Conservation (phyloP, 2,329 filamentous ascomycete genomes). For the Zymoseptoria ardabiliae region DNA sequence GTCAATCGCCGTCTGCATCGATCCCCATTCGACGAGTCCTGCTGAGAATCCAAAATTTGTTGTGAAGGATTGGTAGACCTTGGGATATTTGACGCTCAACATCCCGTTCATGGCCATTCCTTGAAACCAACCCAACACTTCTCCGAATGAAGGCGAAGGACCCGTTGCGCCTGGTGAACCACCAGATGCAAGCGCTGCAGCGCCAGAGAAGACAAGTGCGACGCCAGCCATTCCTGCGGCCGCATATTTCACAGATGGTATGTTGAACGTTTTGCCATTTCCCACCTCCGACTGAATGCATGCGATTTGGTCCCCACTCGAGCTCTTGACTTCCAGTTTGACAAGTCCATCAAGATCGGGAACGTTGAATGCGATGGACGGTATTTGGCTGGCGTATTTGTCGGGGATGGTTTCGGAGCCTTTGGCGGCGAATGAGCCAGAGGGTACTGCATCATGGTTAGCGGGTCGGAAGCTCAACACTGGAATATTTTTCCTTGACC, state of each 20-base stretch:
- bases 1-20: slow-evolving; percentile 76
- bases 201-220: slow-evolving; percentile 67
- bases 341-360: slow-evolving; percentile 86
- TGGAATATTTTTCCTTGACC: slow-evolving; percentile 23
- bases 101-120: slow-evolving; percentile 93
- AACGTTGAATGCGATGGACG: slow-evolving; percentile 79
- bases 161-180: slow-evolving; percentile 53
- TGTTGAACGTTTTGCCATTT: slow-evolving; percentile 76
- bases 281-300: slow-evolving; percentile 75
- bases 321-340: slow-evolving; percentile 64
- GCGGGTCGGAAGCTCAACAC: background rate
- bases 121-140: slow-evolving; percentile 86
- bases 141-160: slow-evolving; percentile 74
- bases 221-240: slow-evolving; percentile 80
- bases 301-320: slow-evolving; percentile 59
- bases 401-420: slow-evolving; percentile 66
- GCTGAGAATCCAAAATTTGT: slow-evolving; percentile 93
- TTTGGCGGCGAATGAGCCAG: slow-evolving; percentile 63
- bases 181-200: slow-evolving; percentile 55
- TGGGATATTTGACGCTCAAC: slow-evolving; percentile 82
- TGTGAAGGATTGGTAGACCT: slow-evolving; percentile 79
- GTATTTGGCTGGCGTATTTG: slow-evolving; percentile 66
- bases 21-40: slow-evolving; percentile 74
- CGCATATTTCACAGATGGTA: slow-evolving; percentile 72
- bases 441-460: slow-evolving; percentile 52